Conservation (phyloP, 2,329 filamentous ascomycete species). For the Sporothrix globosa region DNA sequence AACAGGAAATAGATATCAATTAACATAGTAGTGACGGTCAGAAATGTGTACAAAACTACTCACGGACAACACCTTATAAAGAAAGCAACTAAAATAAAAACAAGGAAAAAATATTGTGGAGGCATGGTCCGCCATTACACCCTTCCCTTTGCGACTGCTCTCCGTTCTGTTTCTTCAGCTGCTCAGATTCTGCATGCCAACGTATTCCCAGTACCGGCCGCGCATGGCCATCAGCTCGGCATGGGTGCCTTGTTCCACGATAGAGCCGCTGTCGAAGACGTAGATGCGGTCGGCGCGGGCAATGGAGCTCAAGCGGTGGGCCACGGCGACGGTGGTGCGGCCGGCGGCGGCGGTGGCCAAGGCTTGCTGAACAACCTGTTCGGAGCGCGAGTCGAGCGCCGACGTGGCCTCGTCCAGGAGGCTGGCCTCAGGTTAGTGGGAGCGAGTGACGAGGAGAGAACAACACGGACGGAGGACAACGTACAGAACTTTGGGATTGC, state of each 20-base stretch:
- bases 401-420: conserved; percentile 80
- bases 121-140: no score
- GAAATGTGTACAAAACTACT: no score
- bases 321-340: conserved; percentile 88
- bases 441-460: neutral
- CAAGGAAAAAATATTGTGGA: no score
- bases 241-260: conserved; percentile 85
- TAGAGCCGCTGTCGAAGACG: conserved; percentile 83
- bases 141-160: no score
- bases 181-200: conserved; percentile 20
- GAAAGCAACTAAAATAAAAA: no score
- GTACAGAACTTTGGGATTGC: conserved; percentile 77
- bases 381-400: conserved; percentile 72
- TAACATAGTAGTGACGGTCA: no score
- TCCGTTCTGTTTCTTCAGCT: neutral
- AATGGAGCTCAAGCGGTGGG: conserved; percentile 86
- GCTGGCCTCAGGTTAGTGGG: conserved; percentile 3
- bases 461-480: neutral
- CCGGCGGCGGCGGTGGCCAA: conserved; percentile 79
- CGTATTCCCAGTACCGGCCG: conserved; percentile 22
- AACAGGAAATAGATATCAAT: neutral
- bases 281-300: conserved; percentile 93
- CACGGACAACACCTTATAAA: no score
- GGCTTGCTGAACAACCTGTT: conserved; percentile 77
- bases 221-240: conserved; percentile 60